A percentile compares a stretch with the other conserved stretches of the same genome.
These are phyloP conservation scores for Ceratocystis eucalypticola DNA, from an alignment of 2,329 filamentous ascomycete species.

Conservation along the genomic window DNA sequence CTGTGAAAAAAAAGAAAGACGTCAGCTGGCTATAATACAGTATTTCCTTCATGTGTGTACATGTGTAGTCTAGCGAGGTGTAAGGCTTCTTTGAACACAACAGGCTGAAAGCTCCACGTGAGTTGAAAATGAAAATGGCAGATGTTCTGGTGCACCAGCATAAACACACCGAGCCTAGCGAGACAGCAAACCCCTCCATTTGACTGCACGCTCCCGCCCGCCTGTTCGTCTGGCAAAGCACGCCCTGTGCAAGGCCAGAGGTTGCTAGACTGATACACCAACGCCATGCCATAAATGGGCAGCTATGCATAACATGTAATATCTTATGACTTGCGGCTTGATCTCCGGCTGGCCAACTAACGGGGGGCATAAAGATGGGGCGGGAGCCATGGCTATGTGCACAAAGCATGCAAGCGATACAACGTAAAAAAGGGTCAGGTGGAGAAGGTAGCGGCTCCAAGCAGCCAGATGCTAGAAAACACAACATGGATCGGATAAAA, in stretches of 20 bases:
- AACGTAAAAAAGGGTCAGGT: not conserved
- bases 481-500: not conserved
- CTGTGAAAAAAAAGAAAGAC: conserved; percentile 32
- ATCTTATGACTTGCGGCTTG: not conserved
- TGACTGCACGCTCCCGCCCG: not conserved
- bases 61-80: not conserved
- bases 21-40: not conserved
- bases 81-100: not conserved
- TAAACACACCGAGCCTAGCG: not conserved
- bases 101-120: not conserved
- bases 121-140: not conserved
- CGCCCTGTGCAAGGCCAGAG: not conserved
- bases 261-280: not conserved
- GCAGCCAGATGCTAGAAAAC: not conserved
- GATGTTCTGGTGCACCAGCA: not conserved
- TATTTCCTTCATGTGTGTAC: not conserved
- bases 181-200: not conserved
- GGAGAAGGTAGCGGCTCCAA: not conserved
- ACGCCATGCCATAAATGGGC: conserved; percentile 11
- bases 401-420: not conserved
- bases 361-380: not conserved
- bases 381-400: not conserved
- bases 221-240: not conserved
- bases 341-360: not conserved
- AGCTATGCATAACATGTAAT: conserved; percentile 5